Percentiles rank a stretch among this genome's conserved stretches.
phyloP scores from a whole-genome alignment of 495 filamentous ascomycete species.

The Neurospora africana region DNA sequence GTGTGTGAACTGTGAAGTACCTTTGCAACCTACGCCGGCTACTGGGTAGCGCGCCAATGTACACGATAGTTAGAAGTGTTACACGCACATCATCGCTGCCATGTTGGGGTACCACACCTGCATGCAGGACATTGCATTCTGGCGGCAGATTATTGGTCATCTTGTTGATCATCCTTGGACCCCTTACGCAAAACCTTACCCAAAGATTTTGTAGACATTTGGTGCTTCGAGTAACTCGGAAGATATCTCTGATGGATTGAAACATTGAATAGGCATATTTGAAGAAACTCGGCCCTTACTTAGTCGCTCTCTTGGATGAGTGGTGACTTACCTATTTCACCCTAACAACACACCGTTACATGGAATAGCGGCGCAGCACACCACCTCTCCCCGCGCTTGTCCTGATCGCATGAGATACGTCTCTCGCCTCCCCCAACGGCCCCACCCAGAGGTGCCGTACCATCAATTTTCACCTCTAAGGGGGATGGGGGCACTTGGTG shows the following conservation, averaged over 20 bases:
- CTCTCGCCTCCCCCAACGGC: not conserved
- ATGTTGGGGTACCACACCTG: not conserved
- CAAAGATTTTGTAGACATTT: not conserved
- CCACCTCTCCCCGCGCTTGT: not conserved
- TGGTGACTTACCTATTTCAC: not conserved
- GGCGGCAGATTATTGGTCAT: not conserved
- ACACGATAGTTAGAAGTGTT: not conserved
- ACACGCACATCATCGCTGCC: not conserved
- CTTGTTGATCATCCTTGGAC: too few species aligned
- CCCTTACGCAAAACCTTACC: too few species aligned
- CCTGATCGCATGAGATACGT: not conserved
- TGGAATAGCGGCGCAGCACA: not conserved
- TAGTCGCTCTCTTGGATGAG: not conserved
- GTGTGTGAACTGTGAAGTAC: not conserved
- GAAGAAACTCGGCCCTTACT: not conserved
- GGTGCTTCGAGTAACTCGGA: not conserved
- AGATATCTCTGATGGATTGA: not conserved
- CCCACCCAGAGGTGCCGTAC: not conserved
- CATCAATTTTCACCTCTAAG: not conserved
- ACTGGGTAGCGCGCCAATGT: not conserved
- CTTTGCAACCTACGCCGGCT: not conserved
- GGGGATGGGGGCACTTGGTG: not conserved
- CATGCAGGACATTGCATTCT: not conserved
- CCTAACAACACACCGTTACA: not conserved
- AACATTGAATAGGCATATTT: not conserved